Base-by-base conservation (phyloP, 2,329 filamentous ascomycete genomes). In the Neopestalotiopsis clavispora region DNA sequence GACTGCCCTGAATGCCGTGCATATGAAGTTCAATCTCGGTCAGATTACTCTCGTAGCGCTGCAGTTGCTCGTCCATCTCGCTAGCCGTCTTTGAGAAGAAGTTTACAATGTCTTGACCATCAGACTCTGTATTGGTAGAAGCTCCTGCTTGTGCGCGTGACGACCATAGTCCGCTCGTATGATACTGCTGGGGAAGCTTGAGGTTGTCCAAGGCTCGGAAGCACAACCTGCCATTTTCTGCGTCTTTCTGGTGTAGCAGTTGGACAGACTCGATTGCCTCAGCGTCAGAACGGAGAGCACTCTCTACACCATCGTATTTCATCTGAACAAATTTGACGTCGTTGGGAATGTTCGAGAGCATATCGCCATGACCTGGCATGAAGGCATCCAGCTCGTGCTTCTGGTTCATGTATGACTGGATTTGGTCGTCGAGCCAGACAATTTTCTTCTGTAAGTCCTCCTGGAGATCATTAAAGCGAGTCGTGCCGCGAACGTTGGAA, bases 401-500 rank as follows among this genome's bases (percentile, higher is more conserved):
- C 79, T 92, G 91, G 69, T 87, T 86, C 75, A 97, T 94, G 77
- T 96, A 94, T 67, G 87, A 86, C 74, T 94, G 89, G 74, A 99
- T 95, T 72, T 91, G 89, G 69, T 89, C 88, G 80, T 99, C 95
- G 71, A 97, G 89, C 10, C 86, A 82, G 71, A 93, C 89, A 71
- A 99, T 92, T 73, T 94, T 84, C 71, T 90, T 89, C 77, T 97
- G 94, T 17, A 97, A 84, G 38, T 93, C 90, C 73, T 95, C 92
- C 70, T 93, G 90, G 34, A 97, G 90, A 79, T 97, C 95, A 77
- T 94, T 94, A 84, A 96, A 98, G 71, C 96, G 93, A 3, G 94
- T 97, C 0, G 95, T 97, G 17, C 92, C 92, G 66, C 94, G 90
- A 70, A 98, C 85, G 77, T 93, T 93, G 74, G 89, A 89, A 66